These are phyloP conservation scores for Cinnamomum micranthum DNA, from an alignment of 164 flowering plant species.

Conservation along the genomic window DNA sequence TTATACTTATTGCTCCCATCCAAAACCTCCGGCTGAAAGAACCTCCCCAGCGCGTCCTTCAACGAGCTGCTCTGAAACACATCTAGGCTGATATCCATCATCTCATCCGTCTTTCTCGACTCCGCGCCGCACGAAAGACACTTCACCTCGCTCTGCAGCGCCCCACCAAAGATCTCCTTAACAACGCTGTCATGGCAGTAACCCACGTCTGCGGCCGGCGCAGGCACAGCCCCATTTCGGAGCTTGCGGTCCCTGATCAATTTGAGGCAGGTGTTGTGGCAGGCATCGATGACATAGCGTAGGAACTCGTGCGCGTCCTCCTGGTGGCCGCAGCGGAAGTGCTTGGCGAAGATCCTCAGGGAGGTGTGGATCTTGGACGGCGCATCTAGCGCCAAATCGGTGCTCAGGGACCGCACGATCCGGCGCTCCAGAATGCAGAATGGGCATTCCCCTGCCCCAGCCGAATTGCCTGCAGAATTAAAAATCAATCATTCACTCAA, in stretches of 20 bases:
- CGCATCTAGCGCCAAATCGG: slow-evolving; percentile 49
- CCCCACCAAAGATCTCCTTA: slow-evolving; percentile 92
- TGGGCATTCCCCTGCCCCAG: slow-evolving; percentile 56
- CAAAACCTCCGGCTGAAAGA: slow-evolving; percentile 82
- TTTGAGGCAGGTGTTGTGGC: slow-evolving; percentile 75
- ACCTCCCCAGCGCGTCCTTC: slow-evolving; percentile 64
- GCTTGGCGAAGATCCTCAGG: slow-evolving; percentile 62
- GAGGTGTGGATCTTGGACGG: slow-evolving; percentile 69
- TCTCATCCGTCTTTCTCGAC: slow-evolving; percentile 86
- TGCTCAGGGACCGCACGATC: slow-evolving; percentile 61
- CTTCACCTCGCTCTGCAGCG: slow-evolving; percentile 86
- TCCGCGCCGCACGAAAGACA: slow-evolving; percentile 74
- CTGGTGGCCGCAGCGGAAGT: slow-evolving; percentile 68
- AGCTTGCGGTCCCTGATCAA: slow-evolving; percentile 31
- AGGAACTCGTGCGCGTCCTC: slow-evolving; percentile 99
- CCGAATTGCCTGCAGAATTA: slow-evolving; percentile 40
- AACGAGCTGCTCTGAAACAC: slow-evolving; percentile 58
- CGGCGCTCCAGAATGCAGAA: slow-evolving; percentile 78
- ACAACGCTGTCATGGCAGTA: slow-evolving; percentile 36
- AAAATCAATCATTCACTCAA: neutral
- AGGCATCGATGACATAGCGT: slow-evolving; percentile 88
- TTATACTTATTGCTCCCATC: slow-evolving; percentile 91
- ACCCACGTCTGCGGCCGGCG: neutral
- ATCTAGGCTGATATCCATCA: slow-evolving; percentile 95
- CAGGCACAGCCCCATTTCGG: slow-evolving; percentile 19